Percentiles rank a stretch among this genome's conserved stretches.
phyloP scores from a whole-genome alignment of 2,329 filamentous ascomycete species.

The Blastomyces gilchristii region DNA sequence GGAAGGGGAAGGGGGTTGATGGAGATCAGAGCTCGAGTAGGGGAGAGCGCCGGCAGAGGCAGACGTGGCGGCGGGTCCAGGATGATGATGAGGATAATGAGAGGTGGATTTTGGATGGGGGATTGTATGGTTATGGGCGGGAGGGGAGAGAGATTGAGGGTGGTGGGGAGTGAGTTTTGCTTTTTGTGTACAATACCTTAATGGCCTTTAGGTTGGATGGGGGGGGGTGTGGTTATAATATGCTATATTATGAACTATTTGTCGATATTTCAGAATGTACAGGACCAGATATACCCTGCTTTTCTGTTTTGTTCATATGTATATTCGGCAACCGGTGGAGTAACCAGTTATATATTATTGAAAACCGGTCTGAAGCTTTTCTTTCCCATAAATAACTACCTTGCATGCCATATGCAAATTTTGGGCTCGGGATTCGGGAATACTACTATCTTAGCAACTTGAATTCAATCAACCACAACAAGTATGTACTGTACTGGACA shows the following conservation, averaged over 20 bases:
- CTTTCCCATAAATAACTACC: too few relatives aligned
- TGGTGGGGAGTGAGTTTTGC: background rate
- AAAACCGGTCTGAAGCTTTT: background rate
- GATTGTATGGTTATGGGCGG: conserved; percentile 27
- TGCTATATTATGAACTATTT: too few relatives aligned
- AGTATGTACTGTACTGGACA: too few relatives aligned
- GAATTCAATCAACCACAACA: background rate
- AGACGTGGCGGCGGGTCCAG: conserved; percentile 39
- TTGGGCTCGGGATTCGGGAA: background rate
- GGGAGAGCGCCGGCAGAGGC: conserved; percentile 23
- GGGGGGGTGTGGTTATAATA: too few relatives aligned
- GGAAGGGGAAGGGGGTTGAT: conserved; percentile 27
- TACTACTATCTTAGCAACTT: background rate
- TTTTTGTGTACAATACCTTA: too few relatives aligned
- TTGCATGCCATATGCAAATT: background rate
- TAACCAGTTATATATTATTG: too few relatives aligned
- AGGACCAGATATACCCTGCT: too few relatives aligned
- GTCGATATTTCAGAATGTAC: too few relatives aligned
- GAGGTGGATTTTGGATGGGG: conserved; percentile 39
- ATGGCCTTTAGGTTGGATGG: too few relatives aligned
- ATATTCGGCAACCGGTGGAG: too few relatives aligned
- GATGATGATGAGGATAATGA: conserved; percentile 40
- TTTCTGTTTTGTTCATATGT: too few relatives aligned
- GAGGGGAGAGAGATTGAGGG: conserved; percentile 7
- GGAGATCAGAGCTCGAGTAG: conserved; percentile 7